Base-by-base conservation (phyloP, 805 yeast genomes). In the Candida orba region DNA sequence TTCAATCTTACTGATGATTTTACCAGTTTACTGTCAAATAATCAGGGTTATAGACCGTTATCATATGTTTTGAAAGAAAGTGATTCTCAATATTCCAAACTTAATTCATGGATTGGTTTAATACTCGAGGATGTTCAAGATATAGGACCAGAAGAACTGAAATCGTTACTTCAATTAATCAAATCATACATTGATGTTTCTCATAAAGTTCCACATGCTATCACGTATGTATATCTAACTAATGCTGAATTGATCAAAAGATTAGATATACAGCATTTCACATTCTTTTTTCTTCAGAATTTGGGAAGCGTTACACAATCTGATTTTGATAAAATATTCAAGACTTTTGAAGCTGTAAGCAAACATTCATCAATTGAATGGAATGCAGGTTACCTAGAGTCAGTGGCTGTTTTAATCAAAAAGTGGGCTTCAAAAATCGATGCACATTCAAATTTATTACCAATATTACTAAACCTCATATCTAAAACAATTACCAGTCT, bases 71-170 rank as follows among this genome's bases (percentile, higher is more conserved):
- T 52, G 17, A 46, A 39, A 14, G 40, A 37, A 3, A 36, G 23
- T 7, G 38, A 20, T 3, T 8, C 18, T 1, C 45, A 50, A n/a
- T 4, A 9, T 6, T 10, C 32, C 1, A 38, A 40, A 9, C 25
- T 57, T 12, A 44, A 46, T 17, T 27, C 17, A 3, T 52, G 52
- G 52, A 36, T 52, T 18, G 24, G 14, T 1, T 25, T 50, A 20
- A 14, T 44, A 3, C 12, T 56, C 1, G 51, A 46, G 1, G 33
- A 42, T 15, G 37, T 48, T n/a, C 15, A n/a, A 4, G 8, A 17
- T 2, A 4, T 39, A 17, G 14, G 14, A 4, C 4, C 36, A 12
- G 9, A 13, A 35, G 48, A 46, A 22, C 25, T 31, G 4, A 2
- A 15, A 2, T 2, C 23, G 24, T 37, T 45, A 14, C 23, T 56